phyloP scores from a whole-genome alignment of 768 basidiomycete genomes.

The Lactarius hengduanensis region DNA sequence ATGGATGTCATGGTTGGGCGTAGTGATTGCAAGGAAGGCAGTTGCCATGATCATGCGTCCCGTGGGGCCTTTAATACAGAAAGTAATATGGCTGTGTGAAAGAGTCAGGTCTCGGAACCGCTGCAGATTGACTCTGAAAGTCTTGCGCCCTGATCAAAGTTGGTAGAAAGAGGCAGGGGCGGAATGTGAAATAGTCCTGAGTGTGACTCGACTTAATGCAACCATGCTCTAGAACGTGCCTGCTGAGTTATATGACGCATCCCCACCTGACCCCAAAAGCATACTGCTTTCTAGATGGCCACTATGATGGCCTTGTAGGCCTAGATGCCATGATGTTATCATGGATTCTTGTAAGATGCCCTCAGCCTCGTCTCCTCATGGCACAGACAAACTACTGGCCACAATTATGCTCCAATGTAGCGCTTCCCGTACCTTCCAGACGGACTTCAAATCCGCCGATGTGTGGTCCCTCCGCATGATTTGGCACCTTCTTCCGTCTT shows the following conservation, averaged over 20 bases:
- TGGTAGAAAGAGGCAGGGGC: neutral
- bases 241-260: constrained; percentile 25
- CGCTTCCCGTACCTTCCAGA: constrained; percentile 61
- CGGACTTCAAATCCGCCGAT: constrained; percentile 80
- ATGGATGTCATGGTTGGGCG: constrained; percentile 9
- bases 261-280: constrained; percentile 14
- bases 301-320: constrained; percentile 28
- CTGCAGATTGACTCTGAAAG: neutral
- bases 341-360: constrained; percentile 37
- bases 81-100: neutral
- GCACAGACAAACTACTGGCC: constrained; percentile 37
- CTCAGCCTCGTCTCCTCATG: constrained; percentile 38
- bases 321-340: neutral
- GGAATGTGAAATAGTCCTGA: neutral
- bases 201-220: no score
- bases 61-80: neutral
- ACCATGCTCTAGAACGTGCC: constrained; percentile 1
- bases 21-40: neutral
- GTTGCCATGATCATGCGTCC: no score
- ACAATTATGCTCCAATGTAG: constrained; percentile 35
- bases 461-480: constrained; percentile 99
- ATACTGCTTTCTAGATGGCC: constrained; percentile 22
- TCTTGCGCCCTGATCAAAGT: no score
- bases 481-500: constrained; percentile 83
- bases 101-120: neutral